These are phyloP conservation scores for Exobasidium rhododendri DNA, from an alignment of 1,284 basidiomycete species.

Conservation along the genomic window DNA sequence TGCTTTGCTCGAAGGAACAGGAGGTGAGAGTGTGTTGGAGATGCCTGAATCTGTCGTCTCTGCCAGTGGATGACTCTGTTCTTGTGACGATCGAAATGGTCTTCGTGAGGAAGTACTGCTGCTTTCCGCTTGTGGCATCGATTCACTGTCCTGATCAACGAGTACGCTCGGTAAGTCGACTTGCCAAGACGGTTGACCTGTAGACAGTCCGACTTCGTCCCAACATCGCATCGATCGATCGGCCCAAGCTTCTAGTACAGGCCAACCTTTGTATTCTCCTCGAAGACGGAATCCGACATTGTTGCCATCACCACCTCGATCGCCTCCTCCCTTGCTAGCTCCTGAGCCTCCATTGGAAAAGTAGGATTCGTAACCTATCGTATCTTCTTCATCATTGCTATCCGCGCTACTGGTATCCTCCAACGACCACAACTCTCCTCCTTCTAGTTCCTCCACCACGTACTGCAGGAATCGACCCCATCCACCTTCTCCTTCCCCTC, in stretches of 20 bases:
- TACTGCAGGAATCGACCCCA: constrained; percentile 93
- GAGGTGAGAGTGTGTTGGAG: background rate
- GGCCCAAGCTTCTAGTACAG: constrained; percentile 51
- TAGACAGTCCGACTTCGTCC: constrained; percentile 40
- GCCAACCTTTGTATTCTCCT: constrained; percentile 51
- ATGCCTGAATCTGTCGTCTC: background rate
- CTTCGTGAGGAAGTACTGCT: constrained; percentile 11
- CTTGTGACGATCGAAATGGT: constrained; percentile 3
- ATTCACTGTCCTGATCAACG: constrained; percentile 32
- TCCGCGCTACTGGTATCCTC: constrained; percentile 26
- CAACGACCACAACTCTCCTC: constrained; percentile 62
- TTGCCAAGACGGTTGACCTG: constrained; percentile 28
- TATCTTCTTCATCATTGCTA: constrained; percentile 45
- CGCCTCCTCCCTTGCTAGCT: constrained; percentile 38
- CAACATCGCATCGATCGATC: constrained; percentile 46
- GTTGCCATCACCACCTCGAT: constrained; percentile 42
- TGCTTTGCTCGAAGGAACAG: background rate
- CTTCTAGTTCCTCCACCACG: constrained; percentile 89
- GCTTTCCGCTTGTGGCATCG: constrained; percentile 23
- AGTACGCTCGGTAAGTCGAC: constrained; percentile 19
- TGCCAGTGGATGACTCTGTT: constrained; percentile 16
- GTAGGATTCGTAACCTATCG: constrained; percentile 50
- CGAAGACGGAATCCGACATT: constrained; percentile 38
- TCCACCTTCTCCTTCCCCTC: constrained; percentile 73
- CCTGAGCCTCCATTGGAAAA: constrained; percentile 41